Evolutionary conservation across 2,329 filamentous ascomycete genomes (phyloP), one percentile per base, ranked within the genome.

Genomic region (Sarocladium strictum): DNA sequence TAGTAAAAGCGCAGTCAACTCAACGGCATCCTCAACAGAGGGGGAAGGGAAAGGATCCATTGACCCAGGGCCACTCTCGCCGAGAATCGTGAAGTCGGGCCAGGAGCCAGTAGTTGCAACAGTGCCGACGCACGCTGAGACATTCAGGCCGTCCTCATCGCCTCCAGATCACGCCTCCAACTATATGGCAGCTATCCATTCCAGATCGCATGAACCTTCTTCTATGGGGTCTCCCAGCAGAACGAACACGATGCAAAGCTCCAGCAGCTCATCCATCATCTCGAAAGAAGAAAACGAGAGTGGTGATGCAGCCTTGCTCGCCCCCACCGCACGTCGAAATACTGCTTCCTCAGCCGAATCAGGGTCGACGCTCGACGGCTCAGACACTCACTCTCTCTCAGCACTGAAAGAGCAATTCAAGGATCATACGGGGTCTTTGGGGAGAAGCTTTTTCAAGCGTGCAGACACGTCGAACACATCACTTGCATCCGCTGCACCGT

Each of bases 161-260:
- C 76, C 77, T 4, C 78, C 80, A 2, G 79, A 84, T 35, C 76
- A 83, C 63, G 86, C 86, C 23, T 76, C 78, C 21, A 80, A 75
- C 59, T 76, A 80, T 24, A 89, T 91, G 76, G 85, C 85, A 54
- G 84, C 83, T 37, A 74, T 89, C 37, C 83, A 86, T n/a, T 79
- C 75, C 17, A 76, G 80, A 17, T 82, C 86, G 1, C 76, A 80
- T 33, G 75, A 79, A n/a, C 67, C 73, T 12, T 76, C 77, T 55
- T 72, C 64, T 40, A 65, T 61, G 59, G 72, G 64, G 53, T 67
- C 59, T 41, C 69, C 62, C 56, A 64, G 57, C 55, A 71, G 67
- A 58, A 65, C 63, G 26, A 72, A 67, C 56, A 70, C 69, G 11
- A 60, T 67, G 3, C 72, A 72, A 49, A 62, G 65, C 21, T 71